These are phyloP conservation scores for Trichoderma endophyticum DNA, from an alignment of 2,329 filamentous ascomycete species.

Conservation along the genomic window DNA sequence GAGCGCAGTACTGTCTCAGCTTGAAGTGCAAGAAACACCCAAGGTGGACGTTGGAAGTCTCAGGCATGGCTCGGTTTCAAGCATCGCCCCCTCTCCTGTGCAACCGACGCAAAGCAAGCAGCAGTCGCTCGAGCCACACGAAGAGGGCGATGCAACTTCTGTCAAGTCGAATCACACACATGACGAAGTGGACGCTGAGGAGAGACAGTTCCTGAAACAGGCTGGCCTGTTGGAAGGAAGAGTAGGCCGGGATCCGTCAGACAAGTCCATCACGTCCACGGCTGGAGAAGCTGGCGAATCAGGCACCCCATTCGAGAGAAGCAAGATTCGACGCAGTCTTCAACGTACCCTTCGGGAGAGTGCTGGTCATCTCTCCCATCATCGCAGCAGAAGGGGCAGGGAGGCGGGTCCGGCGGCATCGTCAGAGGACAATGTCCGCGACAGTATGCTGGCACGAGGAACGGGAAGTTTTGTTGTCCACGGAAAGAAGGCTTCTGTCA, in stretches of 20 bases:
- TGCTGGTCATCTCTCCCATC: conserved; percentile 61
- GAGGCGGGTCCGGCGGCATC: conserved; percentile 42
- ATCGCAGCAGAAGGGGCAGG: conserved; percentile 72
- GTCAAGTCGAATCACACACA: conserved; percentile 26
- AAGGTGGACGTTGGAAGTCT: conserved; percentile 25
- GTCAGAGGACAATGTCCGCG: conserved; percentile 42
- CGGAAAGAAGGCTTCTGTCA: conserved; percentile 95
- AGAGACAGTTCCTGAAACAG: conserved; percentile 65
- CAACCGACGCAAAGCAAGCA: conserved; percentile 24
- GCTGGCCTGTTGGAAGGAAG: conserved; percentile 57
- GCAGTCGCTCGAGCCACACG: conserved; percentile 22
- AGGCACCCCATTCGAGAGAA: conserved; percentile 52
- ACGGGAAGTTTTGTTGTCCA: conserved; percentile 93
- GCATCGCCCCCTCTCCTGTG: conserved; percentile 29
- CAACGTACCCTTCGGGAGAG: conserved; percentile 86
- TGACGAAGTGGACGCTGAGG: conserved; percentile 60
- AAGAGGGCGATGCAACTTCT: conserved; percentile 12
- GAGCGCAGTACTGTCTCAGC: conserved; percentile 22
- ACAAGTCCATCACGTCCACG: conserved; percentile 36
- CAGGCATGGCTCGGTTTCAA: conserved; percentile 34
- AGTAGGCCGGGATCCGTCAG: conserved; percentile 29
- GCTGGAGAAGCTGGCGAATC: conserved; percentile 31
- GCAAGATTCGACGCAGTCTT: conserved; percentile 76
- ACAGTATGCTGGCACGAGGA: conserved; percentile 72
- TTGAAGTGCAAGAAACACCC: conserved; percentile 26